phyloP scores from a whole-genome alignment of 148 eudicot species.

The Rhododendron vialii region DNA sequence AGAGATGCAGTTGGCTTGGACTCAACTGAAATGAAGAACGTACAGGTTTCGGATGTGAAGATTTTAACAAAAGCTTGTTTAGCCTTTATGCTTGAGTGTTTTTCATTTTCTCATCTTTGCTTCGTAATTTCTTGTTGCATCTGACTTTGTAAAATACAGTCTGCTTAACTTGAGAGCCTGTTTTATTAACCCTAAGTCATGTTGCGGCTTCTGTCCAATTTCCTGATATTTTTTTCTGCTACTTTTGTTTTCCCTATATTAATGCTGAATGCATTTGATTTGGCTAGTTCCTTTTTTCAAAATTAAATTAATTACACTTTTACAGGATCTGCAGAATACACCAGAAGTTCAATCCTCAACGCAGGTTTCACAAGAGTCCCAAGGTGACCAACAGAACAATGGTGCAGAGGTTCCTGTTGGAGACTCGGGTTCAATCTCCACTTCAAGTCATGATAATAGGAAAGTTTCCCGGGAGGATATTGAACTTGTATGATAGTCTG shows the following conservation, averaged over 20 bases:
- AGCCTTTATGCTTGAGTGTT: not conserved
- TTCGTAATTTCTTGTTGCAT: not conserved
- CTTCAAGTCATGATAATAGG: constrained; percentile 77
- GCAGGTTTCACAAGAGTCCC: constrained; percentile 67
- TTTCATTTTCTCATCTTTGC: not conserved
- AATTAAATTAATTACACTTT: not conserved
- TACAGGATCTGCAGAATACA: constrained; percentile 61
- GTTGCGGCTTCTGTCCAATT: not conserved
- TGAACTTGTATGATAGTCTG: constrained; percentile 69
- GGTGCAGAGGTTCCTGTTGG: constrained; percentile 56
- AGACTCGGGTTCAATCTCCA: constrained; percentile 88
- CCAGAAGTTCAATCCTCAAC: constrained; percentile 57
- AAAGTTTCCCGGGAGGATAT: constrained; percentile 97
- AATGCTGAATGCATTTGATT: not conserved
- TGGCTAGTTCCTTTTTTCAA: not conserved
- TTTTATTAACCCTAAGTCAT: not conserved
- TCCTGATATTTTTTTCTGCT: not conserved
- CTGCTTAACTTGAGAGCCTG: not conserved
- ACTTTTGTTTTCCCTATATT: not conserved
- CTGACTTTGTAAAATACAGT: not conserved
- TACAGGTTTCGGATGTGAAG: constrained; percentile 31
- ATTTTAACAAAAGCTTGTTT: constrained; percentile 3
- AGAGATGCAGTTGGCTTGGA: constrained; percentile 32
- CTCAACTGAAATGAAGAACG: constrained; percentile 46
- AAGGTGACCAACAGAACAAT: constrained; percentile 63